phyloP scores from a whole-genome alignment of 176 grass and related monocot species.

The Hsuehochloa calcarea region DNA sequence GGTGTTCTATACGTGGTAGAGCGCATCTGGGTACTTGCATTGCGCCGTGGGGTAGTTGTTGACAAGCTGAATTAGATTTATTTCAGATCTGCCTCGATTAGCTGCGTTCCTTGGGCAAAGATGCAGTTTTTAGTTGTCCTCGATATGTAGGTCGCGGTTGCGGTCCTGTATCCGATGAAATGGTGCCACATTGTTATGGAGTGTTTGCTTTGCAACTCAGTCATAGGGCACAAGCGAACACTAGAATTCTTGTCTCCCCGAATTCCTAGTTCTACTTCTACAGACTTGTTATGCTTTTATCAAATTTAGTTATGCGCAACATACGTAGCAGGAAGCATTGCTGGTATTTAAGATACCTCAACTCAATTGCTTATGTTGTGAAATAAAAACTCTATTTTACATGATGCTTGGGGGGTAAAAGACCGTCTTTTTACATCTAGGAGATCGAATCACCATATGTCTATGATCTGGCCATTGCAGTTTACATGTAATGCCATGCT shows the following conservation, averaged over 20 bases:
- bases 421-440: not conserved
- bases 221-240: not conserved
- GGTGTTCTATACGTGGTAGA: not conserved
- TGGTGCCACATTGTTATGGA: slow-evolving; percentile 3
- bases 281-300: not conserved
- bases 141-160: not conserved
- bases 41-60: not conserved
- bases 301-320: not conserved
- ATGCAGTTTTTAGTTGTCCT: not conserved
- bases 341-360: not conserved
- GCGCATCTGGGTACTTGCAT: slow-evolving; percentile 22
- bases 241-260: slow-evolving; percentile 2
- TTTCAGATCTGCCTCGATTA: slow-evolving; percentile 33
- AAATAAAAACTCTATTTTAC: not conserved
- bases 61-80: not conserved
- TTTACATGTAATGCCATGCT: not conserved
- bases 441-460: not conserved
- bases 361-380: not conserved
- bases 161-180: not conserved
- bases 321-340: not conserved
- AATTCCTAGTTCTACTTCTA: not conserved
- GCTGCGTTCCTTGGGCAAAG: not conserved
- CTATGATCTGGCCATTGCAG: not conserved
- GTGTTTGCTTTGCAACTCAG: too few species aligned
- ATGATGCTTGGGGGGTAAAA: not conserved